Evolutionary conservation across 176 grass and related monocot species (phyloP).

Genomic region (Oryza punctata): DNA sequence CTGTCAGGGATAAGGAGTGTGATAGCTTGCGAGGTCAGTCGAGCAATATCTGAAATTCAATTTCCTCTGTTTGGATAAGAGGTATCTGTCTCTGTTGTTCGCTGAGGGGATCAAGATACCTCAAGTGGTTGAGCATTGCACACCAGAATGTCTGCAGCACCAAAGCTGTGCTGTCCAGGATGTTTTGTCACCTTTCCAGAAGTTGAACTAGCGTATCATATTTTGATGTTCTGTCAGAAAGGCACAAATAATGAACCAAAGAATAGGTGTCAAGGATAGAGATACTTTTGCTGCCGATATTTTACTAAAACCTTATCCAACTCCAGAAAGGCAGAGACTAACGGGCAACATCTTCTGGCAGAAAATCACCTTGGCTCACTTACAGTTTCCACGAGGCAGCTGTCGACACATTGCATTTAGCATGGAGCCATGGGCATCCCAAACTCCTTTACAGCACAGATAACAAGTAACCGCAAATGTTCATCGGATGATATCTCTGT

Average conservation of each 20-base stretch:
- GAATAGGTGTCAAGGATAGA: neutral
- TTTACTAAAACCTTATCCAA: neutral
- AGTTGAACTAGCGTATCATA: constrained; percentile 7
- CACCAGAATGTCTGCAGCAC: neutral
- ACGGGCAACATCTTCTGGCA: neutral
- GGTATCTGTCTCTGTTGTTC: neutral
- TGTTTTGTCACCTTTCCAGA: neutral
- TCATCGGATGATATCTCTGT: neutral
- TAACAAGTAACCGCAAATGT: neutral
- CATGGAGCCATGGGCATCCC: neutral
- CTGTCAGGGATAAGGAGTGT: neutral
- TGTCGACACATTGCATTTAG: neutral
- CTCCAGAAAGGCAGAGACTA: neutral
- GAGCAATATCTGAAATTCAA: neutral
- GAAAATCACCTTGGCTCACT: neutral
- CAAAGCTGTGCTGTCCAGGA: neutral
- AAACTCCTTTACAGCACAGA: neutral
- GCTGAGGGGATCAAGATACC: neutral
- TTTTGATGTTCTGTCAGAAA: neutral
- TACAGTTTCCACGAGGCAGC: neutral
- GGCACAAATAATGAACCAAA: neutral
- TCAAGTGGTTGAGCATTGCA: neutral
- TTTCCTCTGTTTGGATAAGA: neutral
- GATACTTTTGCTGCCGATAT: neutral
- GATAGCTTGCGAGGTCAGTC: neutral